Percentiles rank a stretch among this genome's conserved stretches.
Conservation (phyloP, 495 filamentous ascomycete species). For the Amphirosellinia nigrospora region DNA sequence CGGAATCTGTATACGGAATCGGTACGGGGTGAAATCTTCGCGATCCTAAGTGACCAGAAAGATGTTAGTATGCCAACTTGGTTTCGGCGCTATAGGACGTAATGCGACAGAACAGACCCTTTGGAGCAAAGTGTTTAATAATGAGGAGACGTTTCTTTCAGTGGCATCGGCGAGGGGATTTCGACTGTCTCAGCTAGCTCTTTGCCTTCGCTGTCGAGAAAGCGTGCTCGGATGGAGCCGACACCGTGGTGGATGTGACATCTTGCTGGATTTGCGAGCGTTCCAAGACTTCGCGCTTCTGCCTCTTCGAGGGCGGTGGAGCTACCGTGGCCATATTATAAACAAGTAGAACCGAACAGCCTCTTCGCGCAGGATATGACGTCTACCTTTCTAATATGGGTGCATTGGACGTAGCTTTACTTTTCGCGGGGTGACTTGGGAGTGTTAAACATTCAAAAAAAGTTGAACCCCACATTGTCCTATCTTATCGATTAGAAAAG, state of each 20-base stretch:
- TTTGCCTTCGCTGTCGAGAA: slow-evolving; percentile 80
- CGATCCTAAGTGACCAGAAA: slow-evolving; percentile 54
- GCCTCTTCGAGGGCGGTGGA: slow-evolving; percentile 91
- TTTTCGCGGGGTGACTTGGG: slow-evolving; percentile 28
- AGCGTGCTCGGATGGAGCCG: slow-evolving; percentile 83
- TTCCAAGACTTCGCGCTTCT: slow-evolving; percentile 76
- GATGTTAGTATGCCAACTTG: slow-evolving; percentile 20
- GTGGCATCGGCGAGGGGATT: slow-evolving; percentile 82
- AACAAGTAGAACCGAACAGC: not conserved
- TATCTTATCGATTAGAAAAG: slow-evolving; percentile 26
- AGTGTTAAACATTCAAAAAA: slow-evolving; percentile 28
- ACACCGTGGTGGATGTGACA: slow-evolving; percentile 71
- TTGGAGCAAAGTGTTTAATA: slow-evolving; percentile 88
- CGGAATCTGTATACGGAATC: slow-evolving; percentile 74
- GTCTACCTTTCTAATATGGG: not conserved
- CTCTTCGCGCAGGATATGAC: not conserved
- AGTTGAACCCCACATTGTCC: slow-evolving; percentile 26
- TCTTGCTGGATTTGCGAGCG: slow-evolving; percentile 77
- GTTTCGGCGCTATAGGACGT: slow-evolving; percentile 1
- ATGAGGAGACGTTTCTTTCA: slow-evolving; percentile 85
- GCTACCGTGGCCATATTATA: slow-evolving; percentile 80
- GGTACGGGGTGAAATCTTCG: slow-evolving; percentile 84
- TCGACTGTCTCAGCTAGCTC: slow-evolving; percentile 70
- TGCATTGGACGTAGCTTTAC: slow-evolving; percentile 6
- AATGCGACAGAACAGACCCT: slow-evolving; percentile 67